phyloP scores from a whole-genome alignment of 805 yeast species.

The Metschnikowia dekortorum region DNA sequence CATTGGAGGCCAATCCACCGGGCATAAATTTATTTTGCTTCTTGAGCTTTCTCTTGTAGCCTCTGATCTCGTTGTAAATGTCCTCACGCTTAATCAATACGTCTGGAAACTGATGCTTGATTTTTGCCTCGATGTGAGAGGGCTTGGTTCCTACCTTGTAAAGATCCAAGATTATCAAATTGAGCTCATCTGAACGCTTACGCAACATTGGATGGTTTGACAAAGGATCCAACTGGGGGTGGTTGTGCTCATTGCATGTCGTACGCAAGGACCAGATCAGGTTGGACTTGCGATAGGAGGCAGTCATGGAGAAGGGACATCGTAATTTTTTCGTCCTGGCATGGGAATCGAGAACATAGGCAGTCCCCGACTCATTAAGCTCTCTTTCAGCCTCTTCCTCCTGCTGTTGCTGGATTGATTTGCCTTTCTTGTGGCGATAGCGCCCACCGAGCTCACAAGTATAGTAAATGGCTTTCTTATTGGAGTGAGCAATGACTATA shows the following conservation, averaged over 20 bases:
- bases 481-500: slow-evolving; percentile 56
- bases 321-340: slow-evolving; percentile 49
- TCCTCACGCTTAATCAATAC: slow-evolving; percentile 54
- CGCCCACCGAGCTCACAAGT: slow-evolving; percentile 58
- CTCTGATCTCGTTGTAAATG: slow-evolving; percentile 54
- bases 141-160: slow-evolving; percentile 56
- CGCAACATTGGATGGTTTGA: slow-evolving; percentile 55
- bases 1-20: slow-evolving; percentile 9
- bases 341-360: slow-evolving; percentile 35
- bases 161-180: slow-evolving; percentile 46
- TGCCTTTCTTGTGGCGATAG: slow-evolving; percentile 46
- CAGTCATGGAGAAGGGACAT: slow-evolving; percentile 60
- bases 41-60: slow-evolving; percentile 48
- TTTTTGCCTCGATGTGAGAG: slow-evolving; percentile 47
- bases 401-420: slow-evolving; percentile 20
- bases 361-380: slow-evolving; percentile 28
- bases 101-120: slow-evolving; percentile 49
- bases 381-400: slow-evolving; percentile 19
- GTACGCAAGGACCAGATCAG: slow-evolving; percentile 50
- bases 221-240: slow-evolving; percentile 53
- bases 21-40: slow-evolving; percentile 31
- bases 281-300: slow-evolving; percentile 46
- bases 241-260: slow-evolving; percentile 55
- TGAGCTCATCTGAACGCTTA: slow-evolving; percentile 49
- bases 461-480: slow-evolving; percentile 54